These are phyloP conservation scores for Aristolochia contorta DNA, from an alignment of 164 flowering plant species.

Conservation along the genomic window DNA sequence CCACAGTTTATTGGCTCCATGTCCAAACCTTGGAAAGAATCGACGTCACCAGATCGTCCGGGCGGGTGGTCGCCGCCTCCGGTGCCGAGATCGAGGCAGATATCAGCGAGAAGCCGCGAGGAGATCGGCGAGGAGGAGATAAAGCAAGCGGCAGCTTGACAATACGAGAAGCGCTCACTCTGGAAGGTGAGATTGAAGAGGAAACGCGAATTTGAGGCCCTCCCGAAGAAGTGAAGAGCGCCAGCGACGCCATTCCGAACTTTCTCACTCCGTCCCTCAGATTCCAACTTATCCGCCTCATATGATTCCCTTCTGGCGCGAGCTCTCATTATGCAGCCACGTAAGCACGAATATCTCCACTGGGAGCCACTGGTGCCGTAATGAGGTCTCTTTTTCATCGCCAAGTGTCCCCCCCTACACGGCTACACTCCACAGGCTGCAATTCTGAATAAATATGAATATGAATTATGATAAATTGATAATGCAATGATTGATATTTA, in stretches of 20 bases:
- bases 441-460: no score
- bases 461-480: no score
- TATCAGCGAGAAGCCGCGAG: slow-evolving; percentile 1
- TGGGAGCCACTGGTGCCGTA: not conserved
- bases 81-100: slow-evolving; percentile 20
- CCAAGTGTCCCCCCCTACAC: no score
- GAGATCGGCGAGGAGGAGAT: slow-evolving; percentile 1
- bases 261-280: no score
- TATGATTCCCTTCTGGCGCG: not conserved
- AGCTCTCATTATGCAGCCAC: not conserved
- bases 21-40: slow-evolving; percentile 49
- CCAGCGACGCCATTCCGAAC: slow-evolving; percentile 5
- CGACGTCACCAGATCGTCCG: slow-evolving; percentile 39
- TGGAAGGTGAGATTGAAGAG: not conserved
- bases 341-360: not conserved
- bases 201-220: slow-evolving; percentile 4
- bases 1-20: no score
- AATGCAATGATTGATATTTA: no score
- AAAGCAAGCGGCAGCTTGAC: slow-evolving; percentile 1
- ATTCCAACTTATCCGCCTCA: not conserved
- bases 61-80: slow-evolving; percentile 23
- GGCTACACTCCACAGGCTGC: no score
- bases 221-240: slow-evolving; percentile 15
- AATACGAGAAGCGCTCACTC: slow-evolving; percentile 5
- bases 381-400: no score